These are phyloP conservation scores for Clarireedia paspali DNA, from an alignment of 2,329 filamentous ascomycete species.

Conservation along the genomic window DNA sequence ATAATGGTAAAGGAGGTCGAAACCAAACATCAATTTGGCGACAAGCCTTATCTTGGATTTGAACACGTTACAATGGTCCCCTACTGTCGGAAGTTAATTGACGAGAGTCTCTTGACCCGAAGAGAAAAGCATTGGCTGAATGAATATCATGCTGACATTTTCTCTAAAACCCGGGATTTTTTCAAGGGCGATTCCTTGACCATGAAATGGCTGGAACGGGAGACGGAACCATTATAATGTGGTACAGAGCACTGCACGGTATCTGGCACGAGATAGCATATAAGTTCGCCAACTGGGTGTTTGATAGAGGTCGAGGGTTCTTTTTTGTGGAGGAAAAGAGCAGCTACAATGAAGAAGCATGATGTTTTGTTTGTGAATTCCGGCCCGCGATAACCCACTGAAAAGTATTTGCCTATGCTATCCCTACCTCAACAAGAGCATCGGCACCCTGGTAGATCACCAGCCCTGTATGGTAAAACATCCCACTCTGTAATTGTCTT, in stretches of 20 bases:
- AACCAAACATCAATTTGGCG: conserved; percentile 81
- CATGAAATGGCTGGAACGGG: conserved; percentile 73
- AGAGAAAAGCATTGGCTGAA: conserved; percentile 83
- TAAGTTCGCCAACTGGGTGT: background rate
- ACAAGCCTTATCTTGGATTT: conserved; percentile 90
- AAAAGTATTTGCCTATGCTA: too few relatives aligned
- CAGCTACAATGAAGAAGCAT: too few relatives aligned
- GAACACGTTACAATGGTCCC: conserved; percentile 97
- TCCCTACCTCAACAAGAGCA: too few relatives aligned
- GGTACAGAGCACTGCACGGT: background rate
- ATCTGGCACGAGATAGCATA: background rate
- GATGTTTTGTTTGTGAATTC: too few relatives aligned
- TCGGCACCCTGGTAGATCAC: too few relatives aligned
- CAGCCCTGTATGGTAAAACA: background rate
- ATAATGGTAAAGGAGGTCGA: conserved; percentile 84
- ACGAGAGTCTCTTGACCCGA: conserved; percentile 61
- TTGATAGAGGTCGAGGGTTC: background rate
- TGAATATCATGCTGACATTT: conserved; percentile 72
- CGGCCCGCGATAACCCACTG: too few relatives aligned
- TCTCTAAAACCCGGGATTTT: conserved; percentile 69
- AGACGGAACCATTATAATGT: conserved; percentile 56
- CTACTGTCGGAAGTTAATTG: conserved; percentile 83
- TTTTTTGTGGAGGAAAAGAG: too few relatives aligned
- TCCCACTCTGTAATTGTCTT: too few relatives aligned
- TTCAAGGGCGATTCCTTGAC: conserved; percentile 68